Base-by-base conservation (phyloP, 2,329 filamentous ascomycete genomes). In the Paecilomyces niveus region DNA sequence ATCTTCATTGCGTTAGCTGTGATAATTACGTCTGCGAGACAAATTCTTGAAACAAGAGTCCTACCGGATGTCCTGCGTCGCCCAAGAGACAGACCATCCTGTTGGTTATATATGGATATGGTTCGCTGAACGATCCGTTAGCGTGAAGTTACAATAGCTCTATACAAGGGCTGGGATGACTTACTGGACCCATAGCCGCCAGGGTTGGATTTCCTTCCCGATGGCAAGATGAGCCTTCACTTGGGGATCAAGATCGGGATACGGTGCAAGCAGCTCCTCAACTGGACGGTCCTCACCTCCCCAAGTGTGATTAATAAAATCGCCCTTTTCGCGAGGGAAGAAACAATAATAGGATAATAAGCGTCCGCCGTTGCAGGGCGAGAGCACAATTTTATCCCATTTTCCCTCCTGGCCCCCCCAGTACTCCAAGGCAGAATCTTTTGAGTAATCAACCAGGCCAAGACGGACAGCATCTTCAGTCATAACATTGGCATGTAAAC, bases 301-400 rank as follows among this genome's bases (percentile, higher is more conserved):
- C 85, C 86, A 88, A 9, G 77, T 79, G 56, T 89, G 85, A 51
- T 74, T 81, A 2, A 79, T 77, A 67, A 85, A 88, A 67, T 89
- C 84, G 6, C 83, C 83, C 59, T 80, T 77, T 5, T 80, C 78
- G 1, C 82, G 78, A 0, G 85, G 82, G 71, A 87, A 88, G 77
- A 88, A 88, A 73, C 85, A 88, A 73, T 89, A 89, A 74, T 87
- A 89, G 0, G 85, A 87, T 2, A 88, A 76, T 2, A 88, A 74
- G 60, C 82, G 82, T 56, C 86, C 85, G 22, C 81, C 82, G 66
- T 88, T 86, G 74, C 87, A 89, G 4, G 86, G 85, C 0, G 85
- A 88, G 1, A 89, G 75, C 4, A 89, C 86, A 59, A 89, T 89
- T 78, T 89, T 89, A 71, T 88, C 83, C 78, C 78, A 84, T 65